phyloP scores from a whole-genome alignment of 148 eudicot species.

The Silene latifolia region DNA sequence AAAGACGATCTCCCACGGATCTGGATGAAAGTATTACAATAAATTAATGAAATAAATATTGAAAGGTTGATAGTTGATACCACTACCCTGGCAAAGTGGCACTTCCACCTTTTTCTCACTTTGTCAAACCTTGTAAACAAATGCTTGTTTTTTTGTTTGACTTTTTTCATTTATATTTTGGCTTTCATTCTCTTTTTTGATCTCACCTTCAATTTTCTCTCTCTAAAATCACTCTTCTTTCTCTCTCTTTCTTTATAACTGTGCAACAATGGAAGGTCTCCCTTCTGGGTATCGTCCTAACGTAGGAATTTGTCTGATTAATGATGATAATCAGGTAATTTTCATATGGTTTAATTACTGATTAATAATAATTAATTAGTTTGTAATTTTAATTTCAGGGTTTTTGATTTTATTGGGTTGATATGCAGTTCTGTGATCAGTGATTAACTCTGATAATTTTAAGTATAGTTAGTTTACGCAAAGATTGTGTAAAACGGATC shows the following conservation, averaged over 20 bases:
- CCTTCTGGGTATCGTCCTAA: slow-evolving; percentile 96
- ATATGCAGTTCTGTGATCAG: too few relatives aligned
- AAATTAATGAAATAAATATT: neutral
- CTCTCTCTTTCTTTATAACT: neutral
- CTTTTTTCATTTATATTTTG: neutral
- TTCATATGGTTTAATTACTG: neutral
- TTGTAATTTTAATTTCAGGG: too few relatives aligned
- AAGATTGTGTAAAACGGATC: too few relatives aligned
- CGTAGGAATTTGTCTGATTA: slow-evolving; percentile 92
- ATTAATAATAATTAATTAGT: too few relatives aligned
- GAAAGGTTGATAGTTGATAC: neutral
- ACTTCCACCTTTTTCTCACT: slow-evolving; percentile 12
- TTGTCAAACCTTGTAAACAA: slow-evolving; percentile 7
- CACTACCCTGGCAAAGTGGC: neutral
- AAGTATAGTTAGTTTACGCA: too few relatives aligned
- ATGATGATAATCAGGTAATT: slow-evolving; percentile 66
- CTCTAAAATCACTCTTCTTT: slow-evolving; percentile 1
- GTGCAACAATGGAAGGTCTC: slow-evolving; percentile 57
- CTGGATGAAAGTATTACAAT: neutral
- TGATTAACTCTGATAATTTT: too few relatives aligned
- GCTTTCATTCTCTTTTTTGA: neutral
- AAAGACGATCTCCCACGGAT: too few relatives aligned
- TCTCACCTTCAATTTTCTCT: slow-evolving; percentile 22
- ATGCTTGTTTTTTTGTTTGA: slow-evolving; percentile 4
- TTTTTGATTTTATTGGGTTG: too few relatives aligned